Evolutionary conservation across 441 rosid species (phyloP), one percentile per base, ranked within the genome.

Genomic region (Gossypium laxum): DNA sequence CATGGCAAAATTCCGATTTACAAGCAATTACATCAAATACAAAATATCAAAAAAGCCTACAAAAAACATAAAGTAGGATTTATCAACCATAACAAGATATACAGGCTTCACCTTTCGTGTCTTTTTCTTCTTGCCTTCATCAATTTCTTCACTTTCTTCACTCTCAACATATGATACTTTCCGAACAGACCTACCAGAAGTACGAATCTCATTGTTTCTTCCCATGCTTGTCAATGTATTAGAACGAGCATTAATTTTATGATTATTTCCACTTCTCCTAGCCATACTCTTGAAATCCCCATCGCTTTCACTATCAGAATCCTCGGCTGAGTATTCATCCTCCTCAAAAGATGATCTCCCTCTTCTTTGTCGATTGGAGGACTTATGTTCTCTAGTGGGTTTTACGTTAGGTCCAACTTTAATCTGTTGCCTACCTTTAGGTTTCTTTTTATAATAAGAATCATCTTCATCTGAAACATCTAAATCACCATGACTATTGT

Each of bases 111-210:
- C 99, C 98, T 91, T 91, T 66, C 78, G 96, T 17, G 75, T 59
- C 77, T 87, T 95, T 68, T 79, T 85, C 85, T 76, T 86, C 83
- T 77, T 91, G 73, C 85, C 86, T 77, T 91, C 98, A 81, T 90
- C 98, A 69, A 77, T 74, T 71, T 90, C 98, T 85, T 95, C 99
- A 79, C 97, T 95, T 82, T 89, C 99, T 58, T 95, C 99, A 79
- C 98, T 95, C 86, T 95, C 99, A 69, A 87, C 98, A 86, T 95
- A 95, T 32, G 99, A 95, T 45, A 95, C 98, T 85, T 92, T 95
- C 69, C 96, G 91, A 74, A 88, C 88, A 47, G 97, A 87, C 84
- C 99, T 83, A 78, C 82, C 84, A 69, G 99, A 95, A 74, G 88
- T 87, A 73, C 99, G 97, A 63, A 91, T 90, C 80, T 95, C 98